A percentile compares a stretch with the other conserved stretches of the same genome.
Evolutionary conservation across 1,139 yeast genomes (phyloP).

Genomic region (Yamadazyma buinensis): DNA sequence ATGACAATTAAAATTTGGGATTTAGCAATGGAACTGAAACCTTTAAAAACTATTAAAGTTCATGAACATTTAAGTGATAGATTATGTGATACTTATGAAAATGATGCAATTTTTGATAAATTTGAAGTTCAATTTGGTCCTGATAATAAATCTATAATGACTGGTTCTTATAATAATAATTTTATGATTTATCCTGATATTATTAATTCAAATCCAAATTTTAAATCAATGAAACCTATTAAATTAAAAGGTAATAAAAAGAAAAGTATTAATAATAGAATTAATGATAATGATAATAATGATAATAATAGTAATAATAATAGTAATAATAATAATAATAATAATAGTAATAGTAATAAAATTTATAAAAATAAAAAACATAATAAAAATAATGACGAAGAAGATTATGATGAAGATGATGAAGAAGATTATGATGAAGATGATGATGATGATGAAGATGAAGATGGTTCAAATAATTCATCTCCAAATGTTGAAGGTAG

Average conservation of each 20-base stretch:
- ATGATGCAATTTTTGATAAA: slow-evolving; percentile 97
- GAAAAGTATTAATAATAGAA: slow-evolving; percentile 32
- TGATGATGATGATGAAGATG: slow-evolving; percentile 39
- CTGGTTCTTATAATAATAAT: slow-evolving; percentile 96
- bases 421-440: slow-evolving; percentile 39
- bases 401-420: slow-evolving; percentile 22
- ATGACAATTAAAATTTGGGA: slow-evolving; percentile 99
- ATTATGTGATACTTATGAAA: slow-evolving; percentile 95
- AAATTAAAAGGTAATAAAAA: slow-evolving; percentile 23
- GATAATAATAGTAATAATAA: slow-evolving; percentile 13
- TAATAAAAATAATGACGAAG: slow-evolving; percentile 33
- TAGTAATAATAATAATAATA: slow-evolving; percentile 7
- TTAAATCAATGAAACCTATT: slow-evolving; percentile 11
- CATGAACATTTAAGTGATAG: slow-evolving; percentile 94
- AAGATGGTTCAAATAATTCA: slow-evolving; percentile 26
- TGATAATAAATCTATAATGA: slow-evolving; percentile 88
- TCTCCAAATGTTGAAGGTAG: slow-evolving; percentile 23
- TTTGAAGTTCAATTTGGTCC: slow-evolving; percentile 96
- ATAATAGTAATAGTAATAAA: slow-evolving; percentile 26
- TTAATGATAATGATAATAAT: slow-evolving; percentile 32
- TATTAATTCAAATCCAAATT: slow-evolving; percentile 27
- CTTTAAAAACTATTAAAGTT: slow-evolving; percentile 88
- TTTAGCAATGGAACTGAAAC: slow-evolving; percentile 93
- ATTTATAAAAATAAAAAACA: slow-evolving; percentile 21
- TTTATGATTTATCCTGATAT: slow-evolving; percentile 95